Evolutionary conservation across 2,329 filamentous ascomycete species (phyloP).

Genomic region (Allantophomopsis cytisporea): DNA sequence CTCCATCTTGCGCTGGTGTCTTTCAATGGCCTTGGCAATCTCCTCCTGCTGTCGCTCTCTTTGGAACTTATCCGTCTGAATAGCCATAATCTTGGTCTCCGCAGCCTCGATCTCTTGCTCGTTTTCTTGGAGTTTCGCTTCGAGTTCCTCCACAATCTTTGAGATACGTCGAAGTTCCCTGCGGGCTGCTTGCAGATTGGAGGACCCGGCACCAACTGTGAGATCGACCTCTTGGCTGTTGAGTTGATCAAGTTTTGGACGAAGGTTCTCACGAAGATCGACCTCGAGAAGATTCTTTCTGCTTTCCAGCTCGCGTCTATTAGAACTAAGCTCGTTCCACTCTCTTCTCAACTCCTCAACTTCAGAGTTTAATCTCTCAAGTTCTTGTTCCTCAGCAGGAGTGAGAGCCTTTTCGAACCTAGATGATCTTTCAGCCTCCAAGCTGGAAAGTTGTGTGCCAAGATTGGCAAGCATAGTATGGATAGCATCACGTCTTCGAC

Average conservation of each 20-base stretch:
- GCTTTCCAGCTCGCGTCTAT: conserved; percentile 64
- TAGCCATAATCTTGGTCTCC: conserved; percentile 21
- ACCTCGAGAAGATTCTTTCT: conserved; percentile 75
- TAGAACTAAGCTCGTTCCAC: conserved; percentile 60
- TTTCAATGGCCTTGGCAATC: conserved; percentile 65
- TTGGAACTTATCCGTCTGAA: conserved; percentile 35
- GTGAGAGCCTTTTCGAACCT: conserved; percentile 89
- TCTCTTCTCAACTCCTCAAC: conserved; percentile 66
- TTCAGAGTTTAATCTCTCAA: conserved; percentile 55
- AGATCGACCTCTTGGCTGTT: conserved; percentile 62
- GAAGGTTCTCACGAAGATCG: conserved; percentile 79
- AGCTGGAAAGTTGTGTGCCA: conserved; percentile 59
- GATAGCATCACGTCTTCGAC: conserved; percentile 49
- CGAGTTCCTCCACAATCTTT: conserved; percentile 52
- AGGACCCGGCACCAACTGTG: conserved; percentile 43
- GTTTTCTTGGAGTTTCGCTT: conserved; percentile 57
- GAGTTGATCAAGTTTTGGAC: conserved; percentile 77
- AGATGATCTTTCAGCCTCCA: conserved; percentile 68
- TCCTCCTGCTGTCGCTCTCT: conserved; percentile 64
- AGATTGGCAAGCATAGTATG: conserved; percentile 65
- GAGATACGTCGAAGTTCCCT: conserved; percentile 69
- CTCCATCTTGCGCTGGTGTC: conserved; percentile 79
- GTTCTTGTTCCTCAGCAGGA: conserved; percentile 65
- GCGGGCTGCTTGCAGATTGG: conserved; percentile 63
- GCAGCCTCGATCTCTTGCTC: conserved; percentile 55